Evolutionary conservation across 2,329 filamentous ascomycete species (phyloP).

Genomic region (Dactylellina drechsleri): DNA sequence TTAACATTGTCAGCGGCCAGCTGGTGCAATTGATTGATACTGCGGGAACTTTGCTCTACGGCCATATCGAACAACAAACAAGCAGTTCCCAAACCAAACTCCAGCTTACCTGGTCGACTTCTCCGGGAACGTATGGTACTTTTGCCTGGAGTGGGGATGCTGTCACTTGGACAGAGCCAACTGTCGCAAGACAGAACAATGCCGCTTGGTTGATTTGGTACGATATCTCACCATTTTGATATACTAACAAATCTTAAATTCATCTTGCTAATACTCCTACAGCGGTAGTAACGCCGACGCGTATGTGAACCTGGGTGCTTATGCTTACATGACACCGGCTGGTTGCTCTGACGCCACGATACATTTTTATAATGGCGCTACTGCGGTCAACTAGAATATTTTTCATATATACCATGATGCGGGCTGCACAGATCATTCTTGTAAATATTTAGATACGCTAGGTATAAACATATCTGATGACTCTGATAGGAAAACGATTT

Average conservation of each 20-base stretch:
- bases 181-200: conserved; percentile 67
- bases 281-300: conserved; percentile 59
- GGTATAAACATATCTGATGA: no score
- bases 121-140: conserved; percentile 67
- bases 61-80: conserved; percentile 65
- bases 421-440: neutral
- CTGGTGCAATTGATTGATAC: conserved; percentile 66
- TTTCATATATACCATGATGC: neutral
- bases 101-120: conserved; percentile 66
- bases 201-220: conserved; percentile 70
- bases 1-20: conserved; percentile 68
- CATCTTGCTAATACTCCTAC: neutral
- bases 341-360: conserved; percentile 71
- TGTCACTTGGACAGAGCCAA: conserved; percentile 67
- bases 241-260: conserved; percentile 58
- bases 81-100: conserved; percentile 66
- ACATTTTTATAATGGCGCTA: conserved; percentile 63
- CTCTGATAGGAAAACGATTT: no score
- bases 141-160: conserved; percentile 71
- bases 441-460: no score
- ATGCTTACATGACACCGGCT: conserved; percentile 68
- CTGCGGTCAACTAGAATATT: conserved; percentile 55
- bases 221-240: neutral
- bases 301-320: conserved; percentile 71
- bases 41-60: conserved; percentile 62